Percentiles rank a stretch among this genome's conserved stretches.
Conservation (phyloP, 2,329 filamentous ascomycete genomes). For the Seiridium unicorne region DNA sequence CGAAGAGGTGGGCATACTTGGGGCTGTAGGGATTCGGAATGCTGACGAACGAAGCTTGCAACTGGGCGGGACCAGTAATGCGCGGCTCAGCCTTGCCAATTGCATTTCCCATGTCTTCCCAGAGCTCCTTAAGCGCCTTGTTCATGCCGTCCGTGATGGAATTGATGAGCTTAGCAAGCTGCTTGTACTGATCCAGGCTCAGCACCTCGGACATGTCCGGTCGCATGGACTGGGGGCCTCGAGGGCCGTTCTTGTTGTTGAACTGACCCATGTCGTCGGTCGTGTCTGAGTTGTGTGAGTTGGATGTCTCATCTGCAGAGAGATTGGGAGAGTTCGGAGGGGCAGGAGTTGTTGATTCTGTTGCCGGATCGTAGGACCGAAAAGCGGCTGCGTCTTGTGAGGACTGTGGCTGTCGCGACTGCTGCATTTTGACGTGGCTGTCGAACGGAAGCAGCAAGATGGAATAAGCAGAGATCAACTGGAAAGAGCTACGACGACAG, state of each 20-base stretch:
- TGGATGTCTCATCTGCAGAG: not conserved
- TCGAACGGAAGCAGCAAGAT: not conserved
- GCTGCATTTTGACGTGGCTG: not conserved
- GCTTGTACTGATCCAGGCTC: constrained; percentile 45
- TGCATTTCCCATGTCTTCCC: constrained; percentile 41
- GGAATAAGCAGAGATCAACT: not conserved
- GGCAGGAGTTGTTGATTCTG: not conserved
- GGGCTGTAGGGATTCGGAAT: constrained; percentile 33
- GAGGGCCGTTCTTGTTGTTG: not conserved
- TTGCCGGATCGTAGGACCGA: too few species aligned
- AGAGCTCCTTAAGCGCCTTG: constrained; percentile 48
- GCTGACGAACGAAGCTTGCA: constrained; percentile 18
- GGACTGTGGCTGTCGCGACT: not conserved
- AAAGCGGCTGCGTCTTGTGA: not conserved
- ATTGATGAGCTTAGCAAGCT: constrained; percentile 49
- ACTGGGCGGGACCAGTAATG: constrained; percentile 23
- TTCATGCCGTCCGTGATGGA: constrained; percentile 56
- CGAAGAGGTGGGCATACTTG: constrained; percentile 25
- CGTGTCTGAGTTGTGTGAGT: not conserved
- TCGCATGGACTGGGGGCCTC: constrained; percentile 31
- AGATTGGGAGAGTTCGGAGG: not conserved
- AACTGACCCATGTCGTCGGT: constrained; percentile 1
- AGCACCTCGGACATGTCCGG: constrained; percentile 52
- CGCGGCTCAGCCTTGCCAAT: constrained; percentile 22
- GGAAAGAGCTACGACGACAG: not conserved